A percentile compares a stretch with the other conserved stretches of the same genome.
Evolutionary conservation across 148 eudicot genomes (phyloP).

Genomic region (Rhododendron mucronatum): DNA sequence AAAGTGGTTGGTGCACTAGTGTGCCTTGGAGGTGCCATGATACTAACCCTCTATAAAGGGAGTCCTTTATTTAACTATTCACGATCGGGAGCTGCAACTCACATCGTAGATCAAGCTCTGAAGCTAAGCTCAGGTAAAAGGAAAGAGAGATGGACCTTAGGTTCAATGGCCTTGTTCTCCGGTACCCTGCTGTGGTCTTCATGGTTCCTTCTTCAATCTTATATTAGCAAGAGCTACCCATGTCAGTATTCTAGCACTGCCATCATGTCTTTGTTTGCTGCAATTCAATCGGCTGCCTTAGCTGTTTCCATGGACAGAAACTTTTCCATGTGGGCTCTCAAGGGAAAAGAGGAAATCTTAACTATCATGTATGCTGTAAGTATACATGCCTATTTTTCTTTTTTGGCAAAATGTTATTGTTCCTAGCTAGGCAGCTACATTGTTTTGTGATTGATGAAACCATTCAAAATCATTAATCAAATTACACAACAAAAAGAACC

Average conservation of each 20-base stretch:
- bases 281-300: slow-evolving; percentile 26
- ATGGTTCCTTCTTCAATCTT: slow-evolving; percentile 30
- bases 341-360: slow-evolving; percentile 22
- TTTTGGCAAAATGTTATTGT: not conserved
- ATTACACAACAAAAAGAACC: not conserved
- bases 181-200: slow-evolving; percentile 30
- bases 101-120: not conserved
- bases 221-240: slow-evolving; percentile 28
- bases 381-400: not conserved
- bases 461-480: not conserved
- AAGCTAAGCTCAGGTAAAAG: not conserved
- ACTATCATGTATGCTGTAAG: slow-evolving; percentile 25
- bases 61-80: slow-evolving; percentile 20
- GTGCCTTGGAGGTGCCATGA: slow-evolving; percentile 32
- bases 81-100: not conserved
- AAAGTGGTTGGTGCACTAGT: slow-evolving; percentile 28
- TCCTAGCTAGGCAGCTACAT: not conserved
- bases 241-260: slow-evolving; percentile 33
- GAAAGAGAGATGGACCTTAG: slow-evolving; percentile 22
- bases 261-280: slow-evolving; percentile 24
- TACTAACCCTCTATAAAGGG: slow-evolving; percentile 30
- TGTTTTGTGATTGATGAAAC: not conserved
- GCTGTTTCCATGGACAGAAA: slow-evolving; percentile 17
- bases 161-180: slow-evolving; percentile 17
- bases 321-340: slow-evolving; percentile 21